Evolutionary conservation across 1,284 basidiomycete species (phyloP), one percentile per base, ranked within the genome.

Genomic region (Trichosporon sp.): DNA sequence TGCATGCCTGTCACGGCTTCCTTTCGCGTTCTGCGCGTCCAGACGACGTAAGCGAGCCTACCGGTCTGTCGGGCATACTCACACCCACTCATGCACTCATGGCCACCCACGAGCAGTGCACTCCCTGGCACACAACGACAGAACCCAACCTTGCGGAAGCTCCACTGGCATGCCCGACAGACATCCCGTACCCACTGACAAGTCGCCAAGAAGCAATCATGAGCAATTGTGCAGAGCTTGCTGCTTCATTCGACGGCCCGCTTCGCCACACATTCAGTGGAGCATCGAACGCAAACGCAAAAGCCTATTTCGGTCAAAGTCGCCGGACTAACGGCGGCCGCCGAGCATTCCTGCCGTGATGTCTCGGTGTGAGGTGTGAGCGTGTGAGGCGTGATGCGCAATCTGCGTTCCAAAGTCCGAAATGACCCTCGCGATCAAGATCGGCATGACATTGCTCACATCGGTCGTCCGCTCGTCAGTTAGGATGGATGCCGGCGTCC

Each of bases 241-340:
- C n/a, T n/a, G 14, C 43, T 43, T 11, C 16, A n/a, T 5, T 16
- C 43, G 4, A 11, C 16, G 43, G 16, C 5, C 43, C 43, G 43
- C 51, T 26, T 12, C 11, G 51, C 51, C 51, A 54, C 51, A 26
- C 59, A 63, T 63, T 63, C 59, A 63, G 59, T 63, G 32, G 59
- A 63, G 59, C 59, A 26, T 63, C 10, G 32, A 37, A 32, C 35
- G 32, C 59, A 35, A 63, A 35, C 31, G 16, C 32, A 35, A 63
- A 35, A 35, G 32, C 59, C 31, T 54, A 54, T 54, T 19, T 54
- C 8, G n/a, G 19, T 21, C 51, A n/a, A 21, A 16, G 10, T 21
- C 51, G 10, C 51, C 51, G 51, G 51, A 26, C 51, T 46, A 46
- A n/a, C 43, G 43, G 43, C 43, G 43, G 51, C 51, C 19, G 51